Conservation (phyloP, 1,139 yeast genomes). For the Suhomyces yuchorum region DNA sequence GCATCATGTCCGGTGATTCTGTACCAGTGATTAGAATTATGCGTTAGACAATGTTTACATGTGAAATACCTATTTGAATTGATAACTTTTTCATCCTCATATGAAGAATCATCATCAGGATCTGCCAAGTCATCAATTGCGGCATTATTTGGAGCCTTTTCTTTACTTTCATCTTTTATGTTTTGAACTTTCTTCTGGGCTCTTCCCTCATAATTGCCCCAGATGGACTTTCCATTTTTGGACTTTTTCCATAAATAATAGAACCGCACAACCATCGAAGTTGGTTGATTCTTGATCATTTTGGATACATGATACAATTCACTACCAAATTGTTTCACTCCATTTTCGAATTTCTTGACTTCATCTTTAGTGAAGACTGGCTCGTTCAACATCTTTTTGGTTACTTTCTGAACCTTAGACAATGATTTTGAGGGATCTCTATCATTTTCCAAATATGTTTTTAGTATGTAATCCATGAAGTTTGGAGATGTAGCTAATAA, state of each 20-base stretch:
- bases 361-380: constrained; percentile 75
- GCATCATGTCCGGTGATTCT: constrained; percentile 66
- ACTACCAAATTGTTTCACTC: constrained; percentile 72
- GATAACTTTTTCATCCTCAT: constrained; percentile 52
- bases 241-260: constrained; percentile 94
- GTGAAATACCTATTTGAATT: constrained; percentile 38
- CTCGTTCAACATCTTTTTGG: constrained; percentile 64
- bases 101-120: constrained; percentile 71
- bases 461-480: constrained; percentile 72
- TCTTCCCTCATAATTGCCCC: constrained; percentile 85
- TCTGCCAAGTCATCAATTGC: constrained; percentile 52
- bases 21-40: constrained; percentile 63
- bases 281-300: constrained; percentile 67
- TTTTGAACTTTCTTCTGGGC: constrained; percentile 53
- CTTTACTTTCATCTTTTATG: constrained; percentile 31
- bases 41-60: constrained; percentile 69
- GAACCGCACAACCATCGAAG: constrained; percentile 78
- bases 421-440: constrained; percentile 56
- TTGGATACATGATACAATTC: constrained; percentile 75
- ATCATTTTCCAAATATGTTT: constrained; percentile 51
- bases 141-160: constrained; percentile 18
- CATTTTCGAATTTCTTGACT: constrained; percentile 68
- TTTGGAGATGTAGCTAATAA: constrained; percentile 60
- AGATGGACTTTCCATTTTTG: constrained; percentile 65
- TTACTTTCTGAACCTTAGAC: constrained; percentile 39